These are phyloP conservation scores for Mycena metata DNA, from an alignment of 768 basidiomycete species.

Conservation along the genomic window DNA sequence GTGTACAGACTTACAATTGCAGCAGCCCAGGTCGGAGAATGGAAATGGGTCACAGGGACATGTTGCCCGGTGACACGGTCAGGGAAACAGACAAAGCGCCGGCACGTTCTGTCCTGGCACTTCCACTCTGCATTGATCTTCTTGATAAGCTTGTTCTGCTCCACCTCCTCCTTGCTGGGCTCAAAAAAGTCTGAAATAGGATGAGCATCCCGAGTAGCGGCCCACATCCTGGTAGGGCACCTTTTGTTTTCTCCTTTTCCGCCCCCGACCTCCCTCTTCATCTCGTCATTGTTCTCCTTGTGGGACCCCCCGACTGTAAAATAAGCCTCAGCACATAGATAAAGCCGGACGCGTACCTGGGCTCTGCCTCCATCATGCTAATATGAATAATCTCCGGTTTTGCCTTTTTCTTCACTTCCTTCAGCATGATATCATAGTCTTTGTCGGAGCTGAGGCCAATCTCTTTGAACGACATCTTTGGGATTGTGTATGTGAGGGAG, in stretches of 20 bases:
- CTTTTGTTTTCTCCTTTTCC: neutral
- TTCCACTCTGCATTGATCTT: conserved; percentile 5
- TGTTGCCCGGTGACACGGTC: neutral
- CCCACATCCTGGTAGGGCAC: neutral
- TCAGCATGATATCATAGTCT: neutral
- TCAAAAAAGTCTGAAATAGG: conserved; percentile 1
- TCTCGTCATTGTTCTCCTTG: no score
- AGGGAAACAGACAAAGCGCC: neutral
- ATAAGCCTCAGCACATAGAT: neutral
- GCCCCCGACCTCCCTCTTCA: neutral
- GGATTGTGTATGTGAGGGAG: conserved; percentile 1
- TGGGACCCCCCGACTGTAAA: no score
- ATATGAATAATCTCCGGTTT: neutral
- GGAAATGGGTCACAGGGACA: conserved; percentile 10
- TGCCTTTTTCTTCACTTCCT: neutral
- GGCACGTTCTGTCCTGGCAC: conserved; percentile 7
- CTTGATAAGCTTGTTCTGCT: neutral
- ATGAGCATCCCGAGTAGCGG: neutral
- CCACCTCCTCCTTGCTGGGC: conserved; percentile 1
- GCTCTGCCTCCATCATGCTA: neutral
- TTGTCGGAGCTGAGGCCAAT: neutral
- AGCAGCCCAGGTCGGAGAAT: neutral
- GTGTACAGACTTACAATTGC: neutral
- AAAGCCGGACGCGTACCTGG: no score
- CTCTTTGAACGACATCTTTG: neutral